Conservation (phyloP, 2,329 filamentous ascomycete species). For the Chrysoporthe austroafricana region DNA sequence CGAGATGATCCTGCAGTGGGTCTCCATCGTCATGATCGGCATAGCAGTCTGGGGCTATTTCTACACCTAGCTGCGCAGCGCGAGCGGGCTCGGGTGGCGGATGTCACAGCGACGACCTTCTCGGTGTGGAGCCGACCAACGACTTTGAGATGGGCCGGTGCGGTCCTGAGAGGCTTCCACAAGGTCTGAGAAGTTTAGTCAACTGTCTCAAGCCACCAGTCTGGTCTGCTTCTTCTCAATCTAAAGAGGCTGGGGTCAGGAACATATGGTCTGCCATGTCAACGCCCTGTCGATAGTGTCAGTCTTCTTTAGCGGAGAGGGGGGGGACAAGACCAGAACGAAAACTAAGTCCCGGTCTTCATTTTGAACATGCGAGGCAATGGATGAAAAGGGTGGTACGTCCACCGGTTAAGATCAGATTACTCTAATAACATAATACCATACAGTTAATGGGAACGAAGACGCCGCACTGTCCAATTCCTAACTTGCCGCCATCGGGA, state of each 20-base stretch:
- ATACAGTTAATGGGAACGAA: too few relatives aligned
- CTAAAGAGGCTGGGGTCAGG: neutral
- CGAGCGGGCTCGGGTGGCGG: neutral
- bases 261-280: neutral
- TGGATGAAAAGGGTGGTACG: too few relatives aligned
- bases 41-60: slow-evolving; percentile 20
- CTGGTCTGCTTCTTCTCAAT: neutral
- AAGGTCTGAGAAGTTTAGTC: neutral
- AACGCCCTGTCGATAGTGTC: neutral
- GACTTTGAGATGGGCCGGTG: neutral
- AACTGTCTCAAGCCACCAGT: neutral
- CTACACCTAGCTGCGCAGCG: slow-evolving; percentile 11
- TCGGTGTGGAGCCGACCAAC: neutral
- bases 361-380: too few relatives aligned
- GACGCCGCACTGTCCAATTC: too few relatives aligned
- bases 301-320: too few relatives aligned
- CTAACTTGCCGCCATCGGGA: too few relatives aligned
- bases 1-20: slow-evolving; percentile 28
- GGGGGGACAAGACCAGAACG: neutral
- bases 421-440: too few relatives aligned
- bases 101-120: neutral
- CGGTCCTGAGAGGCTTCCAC: too few relatives aligned
- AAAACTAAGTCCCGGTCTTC: neutral
- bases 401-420: too few relatives aligned
- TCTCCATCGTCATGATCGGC: slow-evolving; percentile 25